Evolutionary conservation across 2,329 filamentous ascomycete genomes (phyloP).

Genomic region (Hypomyces rosellus): DNA sequence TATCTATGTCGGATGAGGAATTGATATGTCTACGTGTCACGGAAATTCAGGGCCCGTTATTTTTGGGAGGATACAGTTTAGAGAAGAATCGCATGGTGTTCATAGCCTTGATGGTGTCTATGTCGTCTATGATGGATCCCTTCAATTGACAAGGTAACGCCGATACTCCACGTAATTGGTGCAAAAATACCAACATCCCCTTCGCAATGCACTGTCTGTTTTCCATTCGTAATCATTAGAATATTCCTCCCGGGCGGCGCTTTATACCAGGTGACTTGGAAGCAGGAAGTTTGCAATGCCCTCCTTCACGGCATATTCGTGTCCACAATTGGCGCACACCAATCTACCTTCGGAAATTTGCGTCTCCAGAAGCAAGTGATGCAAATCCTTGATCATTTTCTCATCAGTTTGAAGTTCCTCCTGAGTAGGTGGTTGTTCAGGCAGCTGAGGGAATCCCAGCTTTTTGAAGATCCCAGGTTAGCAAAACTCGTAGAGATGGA

Average conservation of each 20-base stretch:
- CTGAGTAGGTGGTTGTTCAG: slow-evolving; percentile 54
- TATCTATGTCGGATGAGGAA: slow-evolving; percentile 14
- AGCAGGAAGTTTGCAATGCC: slow-evolving; percentile 95
- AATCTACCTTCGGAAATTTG: slow-evolving; percentile 83
- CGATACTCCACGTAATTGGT: background rate
- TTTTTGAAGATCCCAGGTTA: slow-evolving; percentile 28
- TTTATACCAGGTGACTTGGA: slow-evolving; percentile 77
- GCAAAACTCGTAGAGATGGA: background rate
- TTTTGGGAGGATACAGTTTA: background rate
- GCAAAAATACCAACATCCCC: background rate
- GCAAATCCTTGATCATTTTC: slow-evolving; percentile 68
- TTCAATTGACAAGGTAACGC: background rate
- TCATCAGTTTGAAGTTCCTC: slow-evolving; percentile 60
- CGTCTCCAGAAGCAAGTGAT: slow-evolving; percentile 80
- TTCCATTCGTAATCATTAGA: too few relatives aligned
- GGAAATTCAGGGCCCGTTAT: background rate
- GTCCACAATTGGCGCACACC: slow-evolving; percentile 83
- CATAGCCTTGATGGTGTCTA: background rate
- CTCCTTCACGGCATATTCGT: slow-evolving; percentile 91
- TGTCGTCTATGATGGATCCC: background rate
- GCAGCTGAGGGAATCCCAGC: slow-evolving; percentile 74
- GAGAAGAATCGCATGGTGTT: background rate
- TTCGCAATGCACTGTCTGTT: background rate
- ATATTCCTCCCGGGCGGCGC: too few relatives aligned
- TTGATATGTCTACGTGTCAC: slow-evolving; percentile 6